Base-by-base conservation (phyloP, 2,329 filamentous ascomycete species). In the Corinectria fuckeliana region DNA sequence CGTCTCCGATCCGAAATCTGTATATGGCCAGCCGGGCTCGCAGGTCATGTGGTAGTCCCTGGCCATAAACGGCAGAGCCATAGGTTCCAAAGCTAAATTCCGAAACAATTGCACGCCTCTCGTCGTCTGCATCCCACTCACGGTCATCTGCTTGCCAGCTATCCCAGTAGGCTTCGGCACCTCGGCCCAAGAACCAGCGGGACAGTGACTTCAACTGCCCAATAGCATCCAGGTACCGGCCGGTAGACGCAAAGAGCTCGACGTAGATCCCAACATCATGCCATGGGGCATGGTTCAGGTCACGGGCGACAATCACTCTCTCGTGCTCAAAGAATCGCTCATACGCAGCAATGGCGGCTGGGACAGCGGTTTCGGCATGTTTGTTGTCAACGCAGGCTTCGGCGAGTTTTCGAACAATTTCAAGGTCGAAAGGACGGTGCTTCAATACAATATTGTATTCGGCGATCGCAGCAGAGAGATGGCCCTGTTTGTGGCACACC, bases 211-310 rank as follows among this genome's bases (percentile, higher is more conserved):
- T 95, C 11, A 96, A 80, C 62, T 89, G 85, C 25, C 76, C 75
- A 3, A 96, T 83, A 3, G 91, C 93, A 64, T 88, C 82, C 5
- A 81, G 76, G 68, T 88, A 90, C 53, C 85, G 82, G 34, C 84
- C 82, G 9, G 86, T 76, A 47, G 88, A 85, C 25, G 88, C 86
- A 61, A 93, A 88, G 16, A 98, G 82, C 69, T 97, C 92, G 36
- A 92, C 84, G 66, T 95, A 97, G 53, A 93, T 90, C 61, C 92
- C 91, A 39, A 96, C 81, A 73, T 98, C 91, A 52, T 90, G 88
- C 94, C 94, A 99, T 28, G 81, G 80, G 52, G 83, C 80, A 5
- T 76, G 72, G 11, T 71, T 72, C 34, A 74, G 39, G 74, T 76
- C 70, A 3, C 72, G 59, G 8, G 71, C 64, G 4, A 71, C 69